Percentiles rank a stretch among this genome's conserved stretches.
Conservation (phyloP, 495 filamentous ascomycete species). For the Podospora comata region DNA sequence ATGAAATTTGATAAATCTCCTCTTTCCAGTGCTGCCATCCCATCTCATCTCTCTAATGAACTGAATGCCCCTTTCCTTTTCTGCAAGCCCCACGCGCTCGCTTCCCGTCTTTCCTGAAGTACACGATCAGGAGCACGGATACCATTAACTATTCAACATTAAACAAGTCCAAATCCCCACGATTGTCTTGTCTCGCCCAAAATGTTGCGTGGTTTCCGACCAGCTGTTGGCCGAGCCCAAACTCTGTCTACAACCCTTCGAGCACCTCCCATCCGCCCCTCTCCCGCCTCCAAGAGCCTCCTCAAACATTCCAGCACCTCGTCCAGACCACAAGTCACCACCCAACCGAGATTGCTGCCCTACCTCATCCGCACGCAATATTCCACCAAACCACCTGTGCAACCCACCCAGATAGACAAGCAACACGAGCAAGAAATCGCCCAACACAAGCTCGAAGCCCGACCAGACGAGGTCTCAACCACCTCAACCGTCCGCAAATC, state of each 20-base stretch:
- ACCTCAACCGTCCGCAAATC: slow-evolving; percentile 55
- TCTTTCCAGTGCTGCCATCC: background rate
- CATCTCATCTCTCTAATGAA: background rate
- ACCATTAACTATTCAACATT: background rate
- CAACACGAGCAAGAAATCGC: slow-evolving; percentile 51
- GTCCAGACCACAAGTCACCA: background rate
- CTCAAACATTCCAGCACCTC: background rate
- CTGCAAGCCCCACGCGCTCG: background rate
- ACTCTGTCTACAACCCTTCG: background rate
- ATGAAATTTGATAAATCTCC: background rate
- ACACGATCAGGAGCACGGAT: background rate
- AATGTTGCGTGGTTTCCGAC: background rate
- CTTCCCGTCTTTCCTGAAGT: background rate
- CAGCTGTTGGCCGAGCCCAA: background rate
- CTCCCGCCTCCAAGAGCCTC: background rate
- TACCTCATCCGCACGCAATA: slow-evolving; percentile 12
- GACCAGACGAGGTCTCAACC: slow-evolving; percentile 58
- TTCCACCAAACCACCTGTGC: slow-evolving; percentile 29
- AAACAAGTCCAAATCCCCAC: background rate
- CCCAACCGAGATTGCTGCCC: slow-evolving; percentile 1
- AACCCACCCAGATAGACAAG: slow-evolving; percentile 42
- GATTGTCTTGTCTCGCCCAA: background rate
- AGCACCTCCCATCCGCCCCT: background rate
- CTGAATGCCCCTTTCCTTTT: background rate
- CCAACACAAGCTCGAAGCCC: slow-evolving; percentile 49